Evolutionary conservation across 2,329 filamentous ascomycete species (phyloP).

Genomic region (Davidsoniella australis): DNA sequence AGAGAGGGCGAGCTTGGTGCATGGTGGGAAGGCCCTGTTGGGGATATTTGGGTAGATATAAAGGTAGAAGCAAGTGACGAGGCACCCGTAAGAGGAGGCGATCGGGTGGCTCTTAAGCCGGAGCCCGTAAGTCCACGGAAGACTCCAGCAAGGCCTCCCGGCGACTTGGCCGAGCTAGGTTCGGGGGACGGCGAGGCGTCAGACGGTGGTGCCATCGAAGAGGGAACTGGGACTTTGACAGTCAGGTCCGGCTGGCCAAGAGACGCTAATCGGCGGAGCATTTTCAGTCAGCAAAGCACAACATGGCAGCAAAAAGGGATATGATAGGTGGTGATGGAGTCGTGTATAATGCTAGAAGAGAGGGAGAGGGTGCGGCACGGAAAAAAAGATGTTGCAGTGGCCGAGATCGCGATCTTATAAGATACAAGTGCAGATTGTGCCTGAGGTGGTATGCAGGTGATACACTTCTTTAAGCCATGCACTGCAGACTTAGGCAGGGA

Average conservation of each 20-base stretch:
- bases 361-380: too few species aligned
- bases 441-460: too few species aligned
- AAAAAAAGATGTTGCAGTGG: too few species aligned
- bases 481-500: too few species aligned
- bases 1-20: constrained; percentile 6
- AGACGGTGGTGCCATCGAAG: constrained; percentile 38
- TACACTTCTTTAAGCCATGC: too few species aligned
- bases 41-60: background rate
- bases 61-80: background rate
- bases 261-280: constrained; percentile 28
- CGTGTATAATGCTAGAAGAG: too few species aligned
- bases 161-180: constrained; percentile 24
- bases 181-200: constrained; percentile 39
- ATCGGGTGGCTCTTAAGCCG: constrained; percentile 30
- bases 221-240: constrained; percentile 22
- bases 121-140: constrained; percentile 44
- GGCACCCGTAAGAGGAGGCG: constrained; percentile 20
- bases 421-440: too few species aligned
- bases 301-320: constrained; percentile 10
- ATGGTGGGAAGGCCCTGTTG: background rate
- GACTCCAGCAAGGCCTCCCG: constrained; percentile 42
- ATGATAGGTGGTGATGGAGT: too few species aligned
- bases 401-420: too few species aligned
- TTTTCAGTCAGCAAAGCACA: constrained; percentile 20
- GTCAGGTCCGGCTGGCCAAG: constrained; percentile 24